Evolutionary conservation across 495 filamentous ascomycete genomes (phyloP).

Genomic region (Aspergillus wentii): DNA sequence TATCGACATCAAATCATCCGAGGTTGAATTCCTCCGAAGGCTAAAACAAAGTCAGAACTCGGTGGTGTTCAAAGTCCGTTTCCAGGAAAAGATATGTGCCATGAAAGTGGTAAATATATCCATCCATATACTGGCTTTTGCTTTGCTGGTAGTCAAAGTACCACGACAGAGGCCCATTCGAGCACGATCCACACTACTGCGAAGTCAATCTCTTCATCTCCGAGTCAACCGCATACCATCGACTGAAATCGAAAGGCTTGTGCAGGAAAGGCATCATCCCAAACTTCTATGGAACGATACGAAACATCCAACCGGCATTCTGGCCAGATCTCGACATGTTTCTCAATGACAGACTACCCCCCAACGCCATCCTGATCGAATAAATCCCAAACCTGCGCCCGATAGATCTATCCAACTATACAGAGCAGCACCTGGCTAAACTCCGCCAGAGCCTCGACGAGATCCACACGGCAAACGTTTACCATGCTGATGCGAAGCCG

Average conservation of each 20-base stretch:
- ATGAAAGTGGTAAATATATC: slow-evolving; percentile 21
- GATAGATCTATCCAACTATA: slow-evolving; percentile 17
- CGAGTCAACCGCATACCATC: slow-evolving; percentile 17
- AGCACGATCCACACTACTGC: slow-evolving; percentile 7
- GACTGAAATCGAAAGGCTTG: slow-evolving; percentile 18
- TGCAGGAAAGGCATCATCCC: slow-evolving; percentile 15
- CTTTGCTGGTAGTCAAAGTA: slow-evolving; percentile 8
- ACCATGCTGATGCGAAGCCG: slow-evolving; percentile 16
- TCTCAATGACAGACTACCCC: slow-evolving; percentile 14
- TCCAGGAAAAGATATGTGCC: slow-evolving; percentile 10
- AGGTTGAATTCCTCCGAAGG: background rate
- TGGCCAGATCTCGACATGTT: slow-evolving; percentile 18
- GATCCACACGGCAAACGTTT: slow-evolving; percentile 14
- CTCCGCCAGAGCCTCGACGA: slow-evolving; percentile 16
- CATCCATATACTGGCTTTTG: background rate
- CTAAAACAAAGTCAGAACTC: slow-evolving; percentile 1
- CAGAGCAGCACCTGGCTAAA: slow-evolving; percentile 4
- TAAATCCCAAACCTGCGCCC: slow-evolving; percentile 17
- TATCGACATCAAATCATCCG: background rate
- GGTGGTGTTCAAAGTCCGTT: slow-evolving; percentile 13
- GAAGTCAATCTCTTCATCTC: slow-evolving; percentile 16
- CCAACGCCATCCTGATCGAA: slow-evolving; percentile 21
- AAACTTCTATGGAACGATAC: slow-evolving; percentile 20
- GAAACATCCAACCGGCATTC: slow-evolving; percentile 11
- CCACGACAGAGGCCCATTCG: slow-evolving; percentile 8